Evolutionary conservation across 1,139 yeast genomes (phyloP).

Genomic region (Debaryomyces nepalensis): DNA sequence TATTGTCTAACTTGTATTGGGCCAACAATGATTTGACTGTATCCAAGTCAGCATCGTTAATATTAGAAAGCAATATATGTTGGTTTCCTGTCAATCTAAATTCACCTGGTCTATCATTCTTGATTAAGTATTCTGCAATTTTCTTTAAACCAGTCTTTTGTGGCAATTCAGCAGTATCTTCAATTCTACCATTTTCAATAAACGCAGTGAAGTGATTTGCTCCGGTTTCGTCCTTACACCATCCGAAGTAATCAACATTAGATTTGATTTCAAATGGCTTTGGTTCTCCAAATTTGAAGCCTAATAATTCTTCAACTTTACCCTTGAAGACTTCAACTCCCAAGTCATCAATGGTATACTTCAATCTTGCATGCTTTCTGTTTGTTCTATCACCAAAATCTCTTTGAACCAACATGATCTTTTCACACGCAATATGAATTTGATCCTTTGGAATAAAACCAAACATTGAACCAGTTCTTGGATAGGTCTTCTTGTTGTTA

Average conservation of each 20-base stretch:
- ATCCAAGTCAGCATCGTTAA: constrained; percentile 69
- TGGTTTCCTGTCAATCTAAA: constrained; percentile 97
- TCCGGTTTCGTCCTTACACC: constrained; percentile 90
- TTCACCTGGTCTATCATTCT: constrained; percentile 63
- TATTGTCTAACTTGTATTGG: constrained; percentile 81
- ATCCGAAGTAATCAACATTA: constrained; percentile 90
- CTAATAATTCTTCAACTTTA: constrained; percentile 84
- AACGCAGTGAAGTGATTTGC: constrained; percentile 90
- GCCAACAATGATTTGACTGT: constrained; percentile 66
- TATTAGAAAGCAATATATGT: constrained; percentile 78
- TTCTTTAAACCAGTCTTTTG: constrained; percentile 86
- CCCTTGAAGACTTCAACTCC: constrained; percentile 80
- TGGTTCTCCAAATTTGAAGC: constrained; percentile 72
- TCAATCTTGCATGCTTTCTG: constrained; percentile 97
- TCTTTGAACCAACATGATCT: constrained; percentile 91
- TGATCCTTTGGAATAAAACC: constrained; percentile 76
- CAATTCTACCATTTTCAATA: constrained; percentile 96
- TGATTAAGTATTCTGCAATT: constrained; percentile 67
- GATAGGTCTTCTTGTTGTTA: constrained; percentile 95
- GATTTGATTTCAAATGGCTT: constrained; percentile 78
- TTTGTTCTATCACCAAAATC: constrained; percentile 94
- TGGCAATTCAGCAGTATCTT: constrained; percentile 87
- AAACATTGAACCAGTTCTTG: constrained; percentile 87
- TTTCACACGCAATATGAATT: constrained; percentile 81
- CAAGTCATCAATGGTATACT: constrained; percentile 93